Percentiles rank a stretch among this genome's conserved stretches.
Evolutionary conservation across 2,329 filamentous ascomycete genomes (phyloP).

Genomic region (Microdochium nivale): DNA sequence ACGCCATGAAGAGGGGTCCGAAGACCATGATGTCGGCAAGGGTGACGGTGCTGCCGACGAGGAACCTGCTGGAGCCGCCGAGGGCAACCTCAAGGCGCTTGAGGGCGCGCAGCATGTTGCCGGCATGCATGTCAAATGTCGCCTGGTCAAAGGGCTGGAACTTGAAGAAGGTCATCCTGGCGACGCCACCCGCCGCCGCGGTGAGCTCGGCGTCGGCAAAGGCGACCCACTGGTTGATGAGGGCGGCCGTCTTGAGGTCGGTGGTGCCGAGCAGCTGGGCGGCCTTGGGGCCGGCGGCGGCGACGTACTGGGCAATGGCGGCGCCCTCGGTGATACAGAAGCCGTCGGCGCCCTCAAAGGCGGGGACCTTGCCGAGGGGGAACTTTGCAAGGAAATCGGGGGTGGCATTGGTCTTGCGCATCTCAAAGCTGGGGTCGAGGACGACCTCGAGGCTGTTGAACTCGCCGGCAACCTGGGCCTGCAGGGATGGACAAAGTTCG

Average conservation of each 20-base stretch:
- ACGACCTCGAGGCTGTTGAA: constrained; percentile 30
- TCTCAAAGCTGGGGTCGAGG: constrained; percentile 25
- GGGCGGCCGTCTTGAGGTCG: constrained; percentile 28
- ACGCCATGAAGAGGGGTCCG: constrained; percentile 12
- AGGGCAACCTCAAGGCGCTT: constrained; percentile 20
- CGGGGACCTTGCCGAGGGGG: constrained; percentile 41
- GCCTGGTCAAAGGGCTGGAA: constrained; percentile 16
- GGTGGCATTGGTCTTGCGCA: constrained; percentile 31
- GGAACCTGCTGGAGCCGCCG: constrained; percentile 22
- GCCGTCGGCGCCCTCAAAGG: constrained; percentile 37
- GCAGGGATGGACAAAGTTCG: constrained; percentile 3
- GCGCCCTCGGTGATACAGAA: constrained; percentile 33
- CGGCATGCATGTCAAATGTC: constrained; percentile 9
- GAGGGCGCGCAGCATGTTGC: constrained; percentile 17
- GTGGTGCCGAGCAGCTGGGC: constrained; percentile 32
- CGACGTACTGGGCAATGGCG: constrained; percentile 38
- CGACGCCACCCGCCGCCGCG: constrained; percentile 9
- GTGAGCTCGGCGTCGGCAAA: constrained; percentile 28
- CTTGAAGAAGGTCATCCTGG: constrained; percentile 20
- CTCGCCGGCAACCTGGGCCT: constrained; percentile 25
- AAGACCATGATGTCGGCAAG: constrained; percentile 27
- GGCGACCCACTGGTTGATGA: constrained; percentile 35
- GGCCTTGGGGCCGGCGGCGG: constrained; percentile 32
- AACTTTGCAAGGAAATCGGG: constrained; percentile 40
- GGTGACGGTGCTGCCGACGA: constrained; percentile 27